Evolutionary conservation across 2,329 filamentous ascomycete species (phyloP).

Genomic region (Xylaria digitata): DNA sequence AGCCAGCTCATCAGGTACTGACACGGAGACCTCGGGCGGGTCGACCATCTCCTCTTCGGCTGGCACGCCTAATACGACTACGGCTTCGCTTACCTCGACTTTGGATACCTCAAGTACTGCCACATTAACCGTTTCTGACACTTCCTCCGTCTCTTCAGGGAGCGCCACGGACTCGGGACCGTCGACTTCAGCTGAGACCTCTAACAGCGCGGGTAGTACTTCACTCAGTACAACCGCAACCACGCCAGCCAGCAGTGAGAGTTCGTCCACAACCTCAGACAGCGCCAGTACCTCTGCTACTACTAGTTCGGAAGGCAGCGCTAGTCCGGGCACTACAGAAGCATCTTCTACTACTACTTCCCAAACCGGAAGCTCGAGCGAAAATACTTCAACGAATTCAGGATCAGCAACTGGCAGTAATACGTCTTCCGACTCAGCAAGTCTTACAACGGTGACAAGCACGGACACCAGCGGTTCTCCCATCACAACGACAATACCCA

Average conservation of each 20-base stretch:
- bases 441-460: constrained; percentile 10
- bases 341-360: neutral
- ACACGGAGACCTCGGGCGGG: neutral
- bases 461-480: constrained; percentile 12
- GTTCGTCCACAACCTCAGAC: neutral
- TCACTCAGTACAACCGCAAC: neutral
- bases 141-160: neutral
- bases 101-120: neutral
- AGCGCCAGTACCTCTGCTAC: constrained; percentile 1
- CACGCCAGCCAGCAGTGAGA: neutral
- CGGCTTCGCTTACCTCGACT: neutral
- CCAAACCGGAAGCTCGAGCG: neutral
- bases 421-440: neutral
- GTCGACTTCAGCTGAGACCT: neutral
- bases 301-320: neutral
- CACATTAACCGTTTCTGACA: neutral
- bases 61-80: constrained; percentile 9
- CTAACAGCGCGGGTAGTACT: neutral
- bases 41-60: constrained; percentile 1
- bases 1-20: neutral
- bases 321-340: neutral
- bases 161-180: neutral
- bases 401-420: neutral
- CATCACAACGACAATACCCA: constrained; percentile 16
- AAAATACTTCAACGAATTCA: constrained; percentile 1